These are phyloP conservation scores for Cladosporium sp. DNA, from an alignment of 2,329 filamentous ascomycete species.

Conservation along the genomic window DNA sequence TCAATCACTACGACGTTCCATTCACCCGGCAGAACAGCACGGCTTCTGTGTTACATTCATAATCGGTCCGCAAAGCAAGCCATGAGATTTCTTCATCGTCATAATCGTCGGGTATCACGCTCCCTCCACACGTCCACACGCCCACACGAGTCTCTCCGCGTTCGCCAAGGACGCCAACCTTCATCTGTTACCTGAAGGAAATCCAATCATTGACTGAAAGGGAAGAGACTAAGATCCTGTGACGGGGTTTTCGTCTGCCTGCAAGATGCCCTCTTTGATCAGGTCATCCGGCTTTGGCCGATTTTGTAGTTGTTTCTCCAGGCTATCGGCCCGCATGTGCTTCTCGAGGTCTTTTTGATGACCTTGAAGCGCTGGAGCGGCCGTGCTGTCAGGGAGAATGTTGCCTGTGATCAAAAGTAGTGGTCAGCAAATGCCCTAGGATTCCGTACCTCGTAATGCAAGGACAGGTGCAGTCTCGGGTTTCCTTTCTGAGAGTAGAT, in stretches of 20 bases:
- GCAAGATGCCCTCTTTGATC: conserved; percentile 73
- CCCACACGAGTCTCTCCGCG: conserved; percentile 8
- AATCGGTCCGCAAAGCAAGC: conserved; percentile 6
- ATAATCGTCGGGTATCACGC: conserved; percentile 6
- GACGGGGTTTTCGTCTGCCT: conserved; percentile 25
- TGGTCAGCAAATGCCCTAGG: not conserved
- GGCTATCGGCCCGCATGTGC: conserved; percentile 78
- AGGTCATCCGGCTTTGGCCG: conserved; percentile 72
- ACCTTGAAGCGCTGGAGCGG: conserved; percentile 72
- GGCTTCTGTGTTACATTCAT: not conserved
- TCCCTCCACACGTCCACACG: not conserved
- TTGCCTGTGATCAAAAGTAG: conserved; percentile 57
- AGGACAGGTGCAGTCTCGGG: too few relatives aligned
- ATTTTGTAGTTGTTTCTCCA: conserved; percentile 81
- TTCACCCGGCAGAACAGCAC: conserved; percentile 1
- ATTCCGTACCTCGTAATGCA: not conserved
- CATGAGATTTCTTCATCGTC: conserved; percentile 1
- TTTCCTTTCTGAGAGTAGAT: too few relatives aligned
- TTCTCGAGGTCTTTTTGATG: conserved; percentile 80
- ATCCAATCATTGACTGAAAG: not conserved
- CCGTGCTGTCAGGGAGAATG: conserved; percentile 74
- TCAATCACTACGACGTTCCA: not conserved
- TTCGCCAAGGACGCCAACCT: not conserved
- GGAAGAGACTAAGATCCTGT: conserved; percentile 2
- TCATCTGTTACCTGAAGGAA: conserved; percentile 11